Conservation (phyloP, 257 asterid species). For the Anisodus tanguticus region DNA sequence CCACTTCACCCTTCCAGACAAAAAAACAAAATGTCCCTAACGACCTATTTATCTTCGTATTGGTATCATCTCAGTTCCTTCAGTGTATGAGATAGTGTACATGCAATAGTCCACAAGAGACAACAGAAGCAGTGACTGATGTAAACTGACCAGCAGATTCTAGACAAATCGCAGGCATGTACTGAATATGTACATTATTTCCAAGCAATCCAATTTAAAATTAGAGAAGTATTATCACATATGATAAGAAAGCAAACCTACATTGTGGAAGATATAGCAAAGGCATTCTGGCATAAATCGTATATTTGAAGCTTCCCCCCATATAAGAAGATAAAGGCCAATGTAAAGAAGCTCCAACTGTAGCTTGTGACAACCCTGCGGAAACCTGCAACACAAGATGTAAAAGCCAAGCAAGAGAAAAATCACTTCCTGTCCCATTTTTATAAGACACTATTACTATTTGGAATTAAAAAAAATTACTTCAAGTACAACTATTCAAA, state of each 20-base stretch:
- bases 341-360: conserved; percentile 93
- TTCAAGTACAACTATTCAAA: not conserved
- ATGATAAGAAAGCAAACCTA: conserved; percentile 47
- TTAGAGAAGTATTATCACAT: conserved; percentile 6
- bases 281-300: conserved; percentile 99
- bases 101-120: not conserved
- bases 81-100: conserved; percentile 20
- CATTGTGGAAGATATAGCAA: conserved; percentile 93
- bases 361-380: conserved; percentile 60
- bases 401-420: conserved; percentile 25
- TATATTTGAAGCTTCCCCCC: conserved; percentile 99
- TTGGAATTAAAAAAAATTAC: not conserved
- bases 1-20: not conserved
- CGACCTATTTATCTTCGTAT: conserved; percentile 20
- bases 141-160: conserved; percentile 17
- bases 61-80: conserved; percentile 3
- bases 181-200: not conserved
- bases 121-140: conserved; percentile 5
- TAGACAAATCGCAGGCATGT: not conserved
- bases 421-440: not conserved
- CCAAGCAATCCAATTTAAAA: not conserved
- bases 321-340: conserved; percentile 92
- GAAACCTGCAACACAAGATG: conserved; percentile 57
- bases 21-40: not conserved
- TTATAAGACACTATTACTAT: not conserved